phyloP scores from a whole-genome alignment of 1,139 yeast species.

The Candida pseudoviswanathii region DNA sequence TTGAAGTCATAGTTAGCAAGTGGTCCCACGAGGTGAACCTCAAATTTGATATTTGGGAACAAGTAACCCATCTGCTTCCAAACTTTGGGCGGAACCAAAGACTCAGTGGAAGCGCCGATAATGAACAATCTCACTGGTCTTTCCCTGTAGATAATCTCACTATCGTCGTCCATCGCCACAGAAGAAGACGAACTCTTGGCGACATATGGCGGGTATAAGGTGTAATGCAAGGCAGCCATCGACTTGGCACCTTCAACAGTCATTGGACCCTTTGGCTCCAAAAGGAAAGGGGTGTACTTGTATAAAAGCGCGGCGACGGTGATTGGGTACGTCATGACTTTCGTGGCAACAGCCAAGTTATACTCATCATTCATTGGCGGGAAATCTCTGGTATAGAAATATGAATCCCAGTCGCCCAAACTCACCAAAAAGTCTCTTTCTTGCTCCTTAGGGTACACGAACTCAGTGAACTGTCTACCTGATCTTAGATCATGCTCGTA shows the following conservation, averaged over 20 bases:
- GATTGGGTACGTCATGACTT: slow-evolving; percentile 89
- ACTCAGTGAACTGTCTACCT: slow-evolving; percentile 93
- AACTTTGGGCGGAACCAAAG: slow-evolving; percentile 90
- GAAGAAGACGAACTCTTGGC: slow-evolving; percentile 27
- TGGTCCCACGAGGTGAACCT: slow-evolving; percentile 92
- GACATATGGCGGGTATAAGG: slow-evolving; percentile 72
- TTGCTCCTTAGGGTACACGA: slow-evolving; percentile 85
- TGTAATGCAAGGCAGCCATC: slow-evolving; percentile 85
- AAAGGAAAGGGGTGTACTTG: slow-evolving; percentile 79
- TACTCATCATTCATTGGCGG: slow-evolving; percentile 97
- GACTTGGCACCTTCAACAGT: slow-evolving; percentile 93
- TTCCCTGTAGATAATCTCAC: slow-evolving; percentile 60
- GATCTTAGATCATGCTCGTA: slow-evolving; percentile 94
- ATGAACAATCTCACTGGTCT: slow-evolving; percentile 89
- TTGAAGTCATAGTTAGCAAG: slow-evolving; percentile 76
- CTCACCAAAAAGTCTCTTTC: slow-evolving; percentile 77
- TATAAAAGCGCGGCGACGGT: slow-evolving; percentile 86
- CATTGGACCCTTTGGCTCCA: slow-evolving; percentile 83
- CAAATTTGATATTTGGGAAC: slow-evolving; percentile 81
- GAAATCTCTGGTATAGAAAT: slow-evolving; percentile 88
- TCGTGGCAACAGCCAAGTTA: slow-evolving; percentile 92
- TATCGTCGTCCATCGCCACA: slow-evolving; percentile 16
- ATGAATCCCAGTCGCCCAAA: slow-evolving; percentile 88
- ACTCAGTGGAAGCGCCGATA: slow-evolving; percentile 90
- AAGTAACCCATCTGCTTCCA: slow-evolving; percentile 93